Base-by-base conservation (phyloP, 768 basidiomycete species). In the Trametes elegans region DNA sequence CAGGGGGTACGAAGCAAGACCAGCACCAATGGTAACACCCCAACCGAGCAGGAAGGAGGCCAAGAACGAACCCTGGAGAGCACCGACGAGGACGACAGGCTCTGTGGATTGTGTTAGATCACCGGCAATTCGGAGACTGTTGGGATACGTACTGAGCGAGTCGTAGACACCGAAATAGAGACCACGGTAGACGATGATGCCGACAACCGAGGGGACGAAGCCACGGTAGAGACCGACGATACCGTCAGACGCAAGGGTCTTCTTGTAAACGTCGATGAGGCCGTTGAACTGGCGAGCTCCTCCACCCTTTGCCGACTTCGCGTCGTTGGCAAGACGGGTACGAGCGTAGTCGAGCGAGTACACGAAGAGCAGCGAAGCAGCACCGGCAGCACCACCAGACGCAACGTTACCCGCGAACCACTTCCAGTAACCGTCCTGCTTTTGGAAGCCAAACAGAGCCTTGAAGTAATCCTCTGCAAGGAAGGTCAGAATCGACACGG, bases 121-220 rank as follows among this genome's bases (percentile, higher is more conserved):
- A 26, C 14, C 14, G 14, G n/a, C 6, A 7, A 49, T 14, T 16
- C 41, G 69, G 66, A 64, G 69, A 31, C 34, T 41, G 38, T 36
- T 18, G 21, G 4, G 35, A 43, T 7, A 84, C 90, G 57, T 70
- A 92, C 90, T 93, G 64, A 93, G 83, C 28, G 90, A 93, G 71
- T 93, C 91, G 71, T 94, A 97, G 74, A 93, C 86, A 89, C 94
- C 94, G 70, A 97, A 97, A 81, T 93, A 97, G 71, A 98, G 91
- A 85, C 96, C 96, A 78, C 96, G 94, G 83, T 98, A 98, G 71
- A 98, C 96, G 66, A 99, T 86, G 79, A 99, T 99, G 77, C 97
- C 97, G 65, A 93, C 95, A 60, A 99, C 97, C 58, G 96, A 98
- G 61, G 97, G 97, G 52, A 98, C 86, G 77, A 99, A 98, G 58